Evolutionary conservation across 2,329 filamentous ascomycete species (phyloP).

Genomic region (Trichophyton schoenleinii): DNA sequence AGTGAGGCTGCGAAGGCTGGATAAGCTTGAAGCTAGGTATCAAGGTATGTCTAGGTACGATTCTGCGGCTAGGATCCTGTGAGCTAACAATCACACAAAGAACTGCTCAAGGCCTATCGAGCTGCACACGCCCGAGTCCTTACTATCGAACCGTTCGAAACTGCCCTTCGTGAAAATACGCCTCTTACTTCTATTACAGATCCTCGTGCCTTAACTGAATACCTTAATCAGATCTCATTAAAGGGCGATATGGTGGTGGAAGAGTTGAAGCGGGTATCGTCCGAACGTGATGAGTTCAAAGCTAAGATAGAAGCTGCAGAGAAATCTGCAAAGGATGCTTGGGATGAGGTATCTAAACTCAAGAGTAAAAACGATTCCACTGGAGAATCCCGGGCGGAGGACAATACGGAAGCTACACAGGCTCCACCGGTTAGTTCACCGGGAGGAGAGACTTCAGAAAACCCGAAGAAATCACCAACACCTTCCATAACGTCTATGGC

Average conservation of each 20-base stretch:
- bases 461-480: conserved; percentile 21
- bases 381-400: conserved; percentile 18
- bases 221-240: conserved; percentile 71
- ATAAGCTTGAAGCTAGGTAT: conserved; percentile 79
- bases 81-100: conserved; percentile 32
- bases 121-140: conserved; percentile 77
- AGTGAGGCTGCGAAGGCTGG: conserved; percentile 67
- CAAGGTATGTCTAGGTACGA: conserved; percentile 46
- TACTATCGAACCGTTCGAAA: conserved; percentile 86
- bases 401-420: conserved; percentile 29
- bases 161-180: conserved; percentile 79
- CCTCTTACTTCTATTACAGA: conserved; percentile 81
- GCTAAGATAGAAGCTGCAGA: conserved; percentile 61
- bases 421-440: conserved; percentile 23
- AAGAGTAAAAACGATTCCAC: conserved; percentile 29
- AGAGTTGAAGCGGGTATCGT: conserved; percentile 75
- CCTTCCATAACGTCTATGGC: conserved; percentile 21
- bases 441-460: conserved; percentile 19
- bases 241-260: conserved; percentile 90
- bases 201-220: conserved; percentile 72
- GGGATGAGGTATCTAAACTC: conserved; percentile 51
- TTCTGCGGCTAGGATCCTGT: background rate
- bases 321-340: conserved; percentile 48
- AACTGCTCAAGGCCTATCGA: conserved; percentile 81
- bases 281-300: conserved; percentile 68